These are phyloP conservation scores for Phytopythium mirpurense DNA, from an alignment of 352 stramenopile species.

Conservation along the genomic window DNA sequence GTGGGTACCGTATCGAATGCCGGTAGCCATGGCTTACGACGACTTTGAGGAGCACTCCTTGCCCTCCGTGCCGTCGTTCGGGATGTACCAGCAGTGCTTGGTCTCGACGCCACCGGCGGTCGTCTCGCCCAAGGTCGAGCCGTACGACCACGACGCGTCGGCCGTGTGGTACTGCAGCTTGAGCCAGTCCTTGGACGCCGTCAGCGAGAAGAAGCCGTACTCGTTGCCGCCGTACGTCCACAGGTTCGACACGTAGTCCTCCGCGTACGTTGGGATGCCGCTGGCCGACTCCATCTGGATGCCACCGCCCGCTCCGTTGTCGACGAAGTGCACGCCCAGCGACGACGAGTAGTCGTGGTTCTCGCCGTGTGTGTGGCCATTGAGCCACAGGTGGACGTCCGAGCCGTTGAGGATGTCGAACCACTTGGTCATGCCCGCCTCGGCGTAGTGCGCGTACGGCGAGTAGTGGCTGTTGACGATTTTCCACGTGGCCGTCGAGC, in stretches of 20 bases:
- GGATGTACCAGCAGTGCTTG: constrained; percentile 73
- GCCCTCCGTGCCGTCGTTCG: constrained; percentile 27
- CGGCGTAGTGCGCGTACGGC: constrained; percentile 42
- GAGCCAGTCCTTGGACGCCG: constrained; percentile 48
- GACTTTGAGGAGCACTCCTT: constrained; percentile 17
- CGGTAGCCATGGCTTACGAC: neutral
- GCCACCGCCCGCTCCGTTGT: constrained; percentile 67
- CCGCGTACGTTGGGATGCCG: constrained; percentile 47
- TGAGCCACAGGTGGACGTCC: constrained; percentile 35
- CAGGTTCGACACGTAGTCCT: constrained; percentile 42
- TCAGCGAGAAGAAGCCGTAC: constrained; percentile 70
- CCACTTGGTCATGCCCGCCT: constrained; percentile 36
- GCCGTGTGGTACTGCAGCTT: constrained; percentile 64
- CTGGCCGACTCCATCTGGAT: constrained; percentile 70
- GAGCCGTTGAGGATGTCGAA: constrained; percentile 34
- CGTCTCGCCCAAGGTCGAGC: constrained; percentile 33
- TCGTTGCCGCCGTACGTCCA: constrained; percentile 56
- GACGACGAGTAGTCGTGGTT: constrained; percentile 53
- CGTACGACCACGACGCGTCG: constrained; percentile 48
- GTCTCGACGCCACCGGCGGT: constrained; percentile 38
- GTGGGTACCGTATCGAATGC: no score
- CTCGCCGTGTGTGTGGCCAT: constrained; percentile 64
- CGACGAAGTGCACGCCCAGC: constrained; percentile 64
- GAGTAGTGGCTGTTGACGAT: constrained; percentile 70
- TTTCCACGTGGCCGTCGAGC: constrained; percentile 61